Evolutionary conservation across 192 early-diverging fungal genomes (phyloP), one percentile per base, ranked within the genome.

Genomic region (Radiomyces spectabilis): DNA sequence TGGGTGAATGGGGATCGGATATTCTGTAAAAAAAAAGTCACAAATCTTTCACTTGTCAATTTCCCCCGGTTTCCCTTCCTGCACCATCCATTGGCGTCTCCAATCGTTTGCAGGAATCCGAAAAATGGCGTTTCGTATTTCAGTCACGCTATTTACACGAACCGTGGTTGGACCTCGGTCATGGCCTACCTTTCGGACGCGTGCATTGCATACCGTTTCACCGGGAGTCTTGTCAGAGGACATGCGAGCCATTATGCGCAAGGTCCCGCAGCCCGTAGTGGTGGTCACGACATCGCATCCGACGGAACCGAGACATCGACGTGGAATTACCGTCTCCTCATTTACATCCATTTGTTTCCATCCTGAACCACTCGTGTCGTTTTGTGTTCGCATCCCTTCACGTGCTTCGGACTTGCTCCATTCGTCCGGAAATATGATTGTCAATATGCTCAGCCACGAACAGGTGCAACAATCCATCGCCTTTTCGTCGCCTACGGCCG

Each of bases 261-360:
- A 77, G n/a, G 76, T 83, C 26, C 80, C 82, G 4, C 78, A 79
- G 33, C 75, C 74, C 59, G 77, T 79, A 19, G 77, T 76, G 2
- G 72, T 82, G 4, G 77, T 83, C 1, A 77, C 80, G 0, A 78
- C 77, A 0, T 52, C 61, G 16, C 42, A 53, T 2, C 64, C 61
- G 2, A 33, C 46, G 2, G 59, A 78, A 41, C 58, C 68, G 26
- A 35, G 46, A 4, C 46, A 67, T 19, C 63, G 65, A 25, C 72
- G 77, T 18, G 85, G 85, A 7, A 85, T 79, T 42, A 86, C 85
- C 7, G 77, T 81, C 26, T 76, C 75, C 8, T 85, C 82, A 4
- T 85, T 86, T 43, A 80, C 79, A 0, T 85, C 85, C 1, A 74
- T 86, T 22, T 77, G 79, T 4, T 59, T 86, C 2, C 51, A 71